These are phyloP conservation scores for Fusarium guadeloupense DNA, from an alignment of 2,329 filamentous ascomycete genomes.

Conservation along the genomic window DNA sequence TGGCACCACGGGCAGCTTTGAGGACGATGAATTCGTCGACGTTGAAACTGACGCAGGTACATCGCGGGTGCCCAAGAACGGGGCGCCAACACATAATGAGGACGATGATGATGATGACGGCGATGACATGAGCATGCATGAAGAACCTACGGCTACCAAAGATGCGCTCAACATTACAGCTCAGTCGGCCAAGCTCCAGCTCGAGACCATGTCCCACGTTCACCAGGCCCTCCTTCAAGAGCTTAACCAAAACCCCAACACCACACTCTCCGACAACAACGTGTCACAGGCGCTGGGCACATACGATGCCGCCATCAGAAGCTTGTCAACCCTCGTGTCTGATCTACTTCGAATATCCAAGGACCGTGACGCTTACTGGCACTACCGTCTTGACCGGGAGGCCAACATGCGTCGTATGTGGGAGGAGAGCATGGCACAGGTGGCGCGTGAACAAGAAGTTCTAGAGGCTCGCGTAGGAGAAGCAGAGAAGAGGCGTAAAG, in stretches of 20 bases:
- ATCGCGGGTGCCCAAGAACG: conserved; percentile 50
- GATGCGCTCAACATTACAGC: conserved; percentile 98
- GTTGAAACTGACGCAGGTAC: conserved; percentile 56
- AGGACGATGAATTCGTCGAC: conserved; percentile 64
- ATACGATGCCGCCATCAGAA: conserved; percentile 90
- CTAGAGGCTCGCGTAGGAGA: conserved; percentile 88
- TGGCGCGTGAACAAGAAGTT: conserved; percentile 93
- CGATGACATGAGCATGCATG: conserved; percentile 79
- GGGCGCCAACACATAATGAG: conserved; percentile 51
- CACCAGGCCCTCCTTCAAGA: conserved; percentile 82
- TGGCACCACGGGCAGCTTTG: conserved; percentile 59
- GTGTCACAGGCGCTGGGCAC: conserved; percentile 81
- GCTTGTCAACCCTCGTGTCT: conserved; percentile 82
- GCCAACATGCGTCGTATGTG: conserved; percentile 92
- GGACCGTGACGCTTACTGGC: conserved; percentile 96
- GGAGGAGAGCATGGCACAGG: conserved; percentile 98
- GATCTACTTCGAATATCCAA: conserved; percentile 91
- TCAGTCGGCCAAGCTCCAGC: conserved; percentile 90
- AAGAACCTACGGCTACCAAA: conserved; percentile 78
- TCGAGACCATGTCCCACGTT: conserved; percentile 89
- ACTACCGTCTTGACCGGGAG: conserved; percentile 91
- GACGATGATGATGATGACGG: conserved; percentile 82
- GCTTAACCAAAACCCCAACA: conserved; percentile 69
- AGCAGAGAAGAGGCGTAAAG: conserved; percentile 87
- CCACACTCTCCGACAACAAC: conserved; percentile 78